A percentile compares a stretch with the other conserved stretches of the same genome.
phyloP scores from a whole-genome alignment of 148 eudicot species.

The Gaultheria prostrata region DNA sequence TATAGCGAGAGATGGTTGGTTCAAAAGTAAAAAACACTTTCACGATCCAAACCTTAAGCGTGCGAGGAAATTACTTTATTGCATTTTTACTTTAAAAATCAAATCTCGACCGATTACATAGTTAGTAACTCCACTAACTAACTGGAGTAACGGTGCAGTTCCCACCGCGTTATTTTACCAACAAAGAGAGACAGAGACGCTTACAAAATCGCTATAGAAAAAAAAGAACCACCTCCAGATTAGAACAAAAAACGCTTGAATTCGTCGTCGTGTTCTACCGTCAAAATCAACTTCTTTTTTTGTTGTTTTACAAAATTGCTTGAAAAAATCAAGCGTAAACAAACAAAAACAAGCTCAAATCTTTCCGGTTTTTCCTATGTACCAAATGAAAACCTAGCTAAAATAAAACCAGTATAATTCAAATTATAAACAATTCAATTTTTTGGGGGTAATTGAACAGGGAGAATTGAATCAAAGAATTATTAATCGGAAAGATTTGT shows the following conservation, averaged over 20 bases:
- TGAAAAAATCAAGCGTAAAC: slow-evolving; percentile 4
- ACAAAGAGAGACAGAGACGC: too few species aligned
- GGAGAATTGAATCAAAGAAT: slow-evolving; percentile 18
- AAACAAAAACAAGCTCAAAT: slow-evolving; percentile 7
- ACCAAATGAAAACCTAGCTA: slow-evolving; percentile 11
- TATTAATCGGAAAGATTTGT: slow-evolving; percentile 1
- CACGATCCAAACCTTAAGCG: too few species aligned
- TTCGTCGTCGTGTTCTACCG: neutral
- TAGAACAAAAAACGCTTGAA: slow-evolving; percentile 19
- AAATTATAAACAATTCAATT: neutral
- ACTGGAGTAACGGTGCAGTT: too few species aligned
- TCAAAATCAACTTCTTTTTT: neutral
- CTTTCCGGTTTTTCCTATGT: neutral
- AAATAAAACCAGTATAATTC: neutral
- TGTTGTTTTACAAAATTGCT: neutral
- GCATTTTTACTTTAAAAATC: too few species aligned
- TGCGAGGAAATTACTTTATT: too few species aligned
- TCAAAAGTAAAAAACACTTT: too few species aligned
- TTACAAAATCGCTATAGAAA: neutral
- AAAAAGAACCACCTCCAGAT: neutral
- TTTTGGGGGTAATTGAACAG: neutral
- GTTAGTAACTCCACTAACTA: too few species aligned
- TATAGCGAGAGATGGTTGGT: too few species aligned
- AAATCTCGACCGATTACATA: too few species aligned
- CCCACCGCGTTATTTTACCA: too few species aligned